Evolutionary conservation across 306 rosid genomes (phyloP).

Genomic region (Ormosia emarginata): DNA sequence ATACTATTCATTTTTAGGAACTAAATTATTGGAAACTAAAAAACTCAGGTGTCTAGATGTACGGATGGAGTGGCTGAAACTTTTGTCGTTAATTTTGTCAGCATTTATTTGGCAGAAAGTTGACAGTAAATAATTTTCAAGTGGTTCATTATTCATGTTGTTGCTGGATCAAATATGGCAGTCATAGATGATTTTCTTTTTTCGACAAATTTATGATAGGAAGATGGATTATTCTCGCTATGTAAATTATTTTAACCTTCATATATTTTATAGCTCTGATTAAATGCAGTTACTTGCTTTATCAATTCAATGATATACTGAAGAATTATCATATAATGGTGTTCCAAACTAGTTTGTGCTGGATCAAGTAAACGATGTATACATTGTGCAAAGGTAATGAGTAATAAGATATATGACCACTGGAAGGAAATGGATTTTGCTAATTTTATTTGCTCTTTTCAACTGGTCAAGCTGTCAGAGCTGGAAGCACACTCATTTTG

Average conservation of each 20-base stretch:
- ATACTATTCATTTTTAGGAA: constrained; percentile 8
- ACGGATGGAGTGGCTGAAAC: background rate
- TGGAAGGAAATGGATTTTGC: background rate
- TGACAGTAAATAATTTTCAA: background rate
- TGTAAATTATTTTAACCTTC: background rate
- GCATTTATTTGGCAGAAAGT: background rate
- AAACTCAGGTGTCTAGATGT: background rate
- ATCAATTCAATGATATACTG: background rate
- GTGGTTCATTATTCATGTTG: background rate
- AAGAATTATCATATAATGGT: background rate
- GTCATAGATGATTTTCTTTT: background rate
- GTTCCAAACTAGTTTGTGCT: background rate
- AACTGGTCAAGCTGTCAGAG: background rate
- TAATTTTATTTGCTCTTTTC: background rate
- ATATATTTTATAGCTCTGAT: background rate
- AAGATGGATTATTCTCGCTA: background rate
- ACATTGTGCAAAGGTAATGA: background rate
- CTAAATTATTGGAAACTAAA: background rate
- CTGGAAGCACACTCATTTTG: background rate
- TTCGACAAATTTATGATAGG: background rate
- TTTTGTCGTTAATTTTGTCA: background rate
- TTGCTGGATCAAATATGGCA: background rate
- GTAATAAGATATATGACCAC: background rate
- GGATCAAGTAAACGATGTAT: background rate
- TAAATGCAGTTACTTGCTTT: background rate